Evolutionary conservation across 768 basidiomycete genomes (phyloP).

Genomic region (Calvatia gigantea): DNA sequence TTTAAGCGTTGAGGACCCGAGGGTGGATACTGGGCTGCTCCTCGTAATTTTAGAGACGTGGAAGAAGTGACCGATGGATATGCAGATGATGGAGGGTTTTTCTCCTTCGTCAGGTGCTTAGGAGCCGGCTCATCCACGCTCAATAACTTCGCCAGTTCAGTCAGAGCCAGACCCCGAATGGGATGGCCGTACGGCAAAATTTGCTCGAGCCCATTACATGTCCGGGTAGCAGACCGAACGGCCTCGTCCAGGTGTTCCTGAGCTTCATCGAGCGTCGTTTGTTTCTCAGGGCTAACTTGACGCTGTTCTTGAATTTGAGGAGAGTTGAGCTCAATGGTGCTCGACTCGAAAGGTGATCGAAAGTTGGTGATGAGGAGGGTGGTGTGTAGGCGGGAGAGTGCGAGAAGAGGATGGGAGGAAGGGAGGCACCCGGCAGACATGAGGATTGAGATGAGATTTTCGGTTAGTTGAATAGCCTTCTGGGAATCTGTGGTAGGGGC

Average conservation of each 20-base stretch:
- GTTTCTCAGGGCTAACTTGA: background rate
- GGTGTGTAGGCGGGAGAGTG: constrained; percentile 66
- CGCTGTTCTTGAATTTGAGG: constrained; percentile 19
- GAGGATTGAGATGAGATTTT: constrained; percentile 64
- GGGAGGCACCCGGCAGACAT: constrained; percentile 55
- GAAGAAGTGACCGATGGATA: background rate
- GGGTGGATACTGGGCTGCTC: constrained; percentile 50
- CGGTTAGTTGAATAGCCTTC: constrained; percentile 57
- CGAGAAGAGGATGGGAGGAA: constrained; percentile 75
- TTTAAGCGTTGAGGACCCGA: constrained; percentile 61
- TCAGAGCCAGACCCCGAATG: constrained; percentile 66
- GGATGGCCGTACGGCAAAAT: constrained; percentile 71
- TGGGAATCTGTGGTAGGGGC: constrained; percentile 41
- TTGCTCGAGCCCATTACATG: constrained; percentile 47
- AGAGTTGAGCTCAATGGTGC: constrained; percentile 21
- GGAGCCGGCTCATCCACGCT: constrained; percentile 71
- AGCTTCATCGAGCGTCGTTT: constrained; percentile 20
- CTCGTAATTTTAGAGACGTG: background rate
- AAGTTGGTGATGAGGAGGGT: constrained; percentile 60
- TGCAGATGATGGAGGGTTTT: background rate
- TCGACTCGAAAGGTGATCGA: constrained; percentile 20
- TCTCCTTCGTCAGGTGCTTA: constrained; percentile 8
- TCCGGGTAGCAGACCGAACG: constrained; percentile 53
- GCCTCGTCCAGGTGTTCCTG: constrained; percentile 60
- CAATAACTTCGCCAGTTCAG: constrained; percentile 80